These are phyloP conservation scores for Aspergillus sparsus DNA, from an alignment of 495 filamentous ascomycete species.

Conservation along the genomic window DNA sequence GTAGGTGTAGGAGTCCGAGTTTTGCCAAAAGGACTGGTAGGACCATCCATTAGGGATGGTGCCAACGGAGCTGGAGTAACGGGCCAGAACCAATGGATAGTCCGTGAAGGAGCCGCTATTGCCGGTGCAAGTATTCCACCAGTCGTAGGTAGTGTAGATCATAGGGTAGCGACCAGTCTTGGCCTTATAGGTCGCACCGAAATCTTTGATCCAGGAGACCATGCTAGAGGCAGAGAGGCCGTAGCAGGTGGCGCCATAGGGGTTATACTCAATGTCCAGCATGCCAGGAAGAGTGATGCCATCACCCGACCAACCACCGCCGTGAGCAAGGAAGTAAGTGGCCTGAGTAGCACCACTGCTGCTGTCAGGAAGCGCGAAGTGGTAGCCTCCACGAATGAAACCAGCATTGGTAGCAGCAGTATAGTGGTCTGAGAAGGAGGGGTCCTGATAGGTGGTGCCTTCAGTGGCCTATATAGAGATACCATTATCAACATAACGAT, in stretches of 20 bases:
- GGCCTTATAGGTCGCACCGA: slow-evolving; percentile 53
- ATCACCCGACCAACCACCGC: slow-evolving; percentile 60
- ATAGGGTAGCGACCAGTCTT: slow-evolving; percentile 53
- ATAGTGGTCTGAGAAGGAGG: slow-evolving; percentile 55
- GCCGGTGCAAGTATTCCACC: slow-evolving; percentile 61
- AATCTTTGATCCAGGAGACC: slow-evolving; percentile 58
- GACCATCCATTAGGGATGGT: slow-evolving; percentile 59
- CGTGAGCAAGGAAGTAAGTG: slow-evolving; percentile 55
- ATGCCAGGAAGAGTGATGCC: slow-evolving; percentile 63
- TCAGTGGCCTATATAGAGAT: slow-evolving; percentile 52
- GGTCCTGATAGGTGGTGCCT: slow-evolving; percentile 52
- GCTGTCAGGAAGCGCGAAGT: slow-evolving; percentile 55
- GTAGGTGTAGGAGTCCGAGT: slow-evolving; percentile 42
- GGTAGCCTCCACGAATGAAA: slow-evolving; percentile 60
- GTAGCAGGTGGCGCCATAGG: slow-evolving; percentile 44
- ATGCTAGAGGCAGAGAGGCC: slow-evolving; percentile 49
- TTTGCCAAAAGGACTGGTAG: slow-evolving; percentile 60
- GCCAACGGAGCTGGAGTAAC: slow-evolving; percentile 40
- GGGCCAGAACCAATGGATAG: slow-evolving; percentile 55
- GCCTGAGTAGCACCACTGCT: slow-evolving; percentile 52
- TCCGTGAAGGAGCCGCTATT: slow-evolving; percentile 46
- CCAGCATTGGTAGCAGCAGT: slow-evolving; percentile 53
- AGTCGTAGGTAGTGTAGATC: slow-evolving; percentile 56
- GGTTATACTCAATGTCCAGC: slow-evolving; percentile 58
- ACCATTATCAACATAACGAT: not conserved